These are phyloP conservation scores for Eimeria sp. DNA, from an alignment of 169 alveolate species.

Conservation along the genomic window DNA sequence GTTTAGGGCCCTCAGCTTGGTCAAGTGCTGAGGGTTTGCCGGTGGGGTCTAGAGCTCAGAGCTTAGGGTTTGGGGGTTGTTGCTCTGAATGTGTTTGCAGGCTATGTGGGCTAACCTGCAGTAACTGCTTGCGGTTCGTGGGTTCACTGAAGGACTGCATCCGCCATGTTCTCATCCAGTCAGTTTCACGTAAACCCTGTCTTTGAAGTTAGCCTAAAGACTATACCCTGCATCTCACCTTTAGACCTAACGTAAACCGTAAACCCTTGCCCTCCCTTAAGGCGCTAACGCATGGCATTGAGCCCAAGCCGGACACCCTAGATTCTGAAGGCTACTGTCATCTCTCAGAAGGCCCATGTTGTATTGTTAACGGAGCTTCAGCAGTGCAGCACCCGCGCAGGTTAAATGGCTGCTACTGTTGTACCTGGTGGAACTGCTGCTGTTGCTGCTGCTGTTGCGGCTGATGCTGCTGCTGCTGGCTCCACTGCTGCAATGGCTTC, in stretches of 20 bases:
- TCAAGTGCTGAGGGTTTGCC: not conserved
- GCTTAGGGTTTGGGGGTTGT: not conserved
- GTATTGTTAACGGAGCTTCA: not conserved
- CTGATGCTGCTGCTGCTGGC: not conserved
- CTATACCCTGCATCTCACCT: not conserved
- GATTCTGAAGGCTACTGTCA: not conserved
- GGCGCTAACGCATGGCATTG: not conserved
- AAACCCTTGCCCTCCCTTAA: not conserved
- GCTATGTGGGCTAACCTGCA: conserved; percentile 46
- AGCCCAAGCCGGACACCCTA: not conserved
- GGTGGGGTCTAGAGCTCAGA: not conserved
- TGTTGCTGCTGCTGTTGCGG: not conserved
- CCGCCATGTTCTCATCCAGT: conserved; percentile 23
- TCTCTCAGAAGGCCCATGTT: not conserved
- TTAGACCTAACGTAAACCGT: not conserved
- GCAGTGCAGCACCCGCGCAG: not conserved
- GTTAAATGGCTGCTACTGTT: not conserved
- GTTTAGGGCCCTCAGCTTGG: not conserved
- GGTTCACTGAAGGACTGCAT: conserved; percentile 48
- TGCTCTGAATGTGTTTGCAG: not conserved
- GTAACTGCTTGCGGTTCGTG: conserved; percentile 55
- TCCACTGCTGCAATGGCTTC: not conserved
- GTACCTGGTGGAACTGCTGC: not conserved
- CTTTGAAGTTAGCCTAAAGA: not conserved
- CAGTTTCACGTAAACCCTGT: not conserved